phyloP scores from a whole-genome alignment of 768 basidiomycete species.

The Rhodotorula paludigena region DNA sequence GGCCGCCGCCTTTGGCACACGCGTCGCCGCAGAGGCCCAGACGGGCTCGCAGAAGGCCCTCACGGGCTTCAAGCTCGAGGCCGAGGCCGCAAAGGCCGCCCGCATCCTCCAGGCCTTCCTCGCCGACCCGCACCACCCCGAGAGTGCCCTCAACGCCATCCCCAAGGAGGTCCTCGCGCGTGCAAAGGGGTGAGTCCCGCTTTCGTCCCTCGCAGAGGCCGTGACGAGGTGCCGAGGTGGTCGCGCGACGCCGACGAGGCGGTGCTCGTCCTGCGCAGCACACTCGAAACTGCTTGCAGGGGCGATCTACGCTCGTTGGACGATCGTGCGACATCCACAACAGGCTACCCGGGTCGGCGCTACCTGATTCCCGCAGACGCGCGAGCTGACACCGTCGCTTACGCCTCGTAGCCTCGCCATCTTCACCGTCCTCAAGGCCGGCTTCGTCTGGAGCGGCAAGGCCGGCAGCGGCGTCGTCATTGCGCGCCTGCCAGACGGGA shows the following conservation, averaged over 20 bases:
- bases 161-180: constrained; percentile 85
- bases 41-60: constrained; percentile 71
- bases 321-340: constrained; percentile 8
- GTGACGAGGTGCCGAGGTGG: background rate
- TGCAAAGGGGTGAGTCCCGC: constrained; percentile 71
- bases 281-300: background rate
- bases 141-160: constrained; percentile 86
- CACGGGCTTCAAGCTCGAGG: constrained; percentile 80
- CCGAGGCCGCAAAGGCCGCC: constrained; percentile 73
- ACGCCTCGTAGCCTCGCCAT: constrained; percentile 57
- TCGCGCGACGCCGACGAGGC: too few species aligned
- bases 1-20: constrained; percentile 68
- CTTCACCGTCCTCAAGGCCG: constrained; percentile 75
- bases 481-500: constrained; percentile 85
- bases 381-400: background rate
- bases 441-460: constrained; percentile 92
- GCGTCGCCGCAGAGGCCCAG: constrained; percentile 64
- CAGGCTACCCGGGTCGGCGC: too few species aligned
- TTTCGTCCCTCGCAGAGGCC: too few species aligned
- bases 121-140: constrained; percentile 78
- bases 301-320: background rate
- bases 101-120: constrained; percentile 78
- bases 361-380: background rate
- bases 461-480: constrained; percentile 90
- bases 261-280: too few species aligned